Base-by-base conservation (phyloP, 306 rosid species). In the Sindora glabra region DNA sequence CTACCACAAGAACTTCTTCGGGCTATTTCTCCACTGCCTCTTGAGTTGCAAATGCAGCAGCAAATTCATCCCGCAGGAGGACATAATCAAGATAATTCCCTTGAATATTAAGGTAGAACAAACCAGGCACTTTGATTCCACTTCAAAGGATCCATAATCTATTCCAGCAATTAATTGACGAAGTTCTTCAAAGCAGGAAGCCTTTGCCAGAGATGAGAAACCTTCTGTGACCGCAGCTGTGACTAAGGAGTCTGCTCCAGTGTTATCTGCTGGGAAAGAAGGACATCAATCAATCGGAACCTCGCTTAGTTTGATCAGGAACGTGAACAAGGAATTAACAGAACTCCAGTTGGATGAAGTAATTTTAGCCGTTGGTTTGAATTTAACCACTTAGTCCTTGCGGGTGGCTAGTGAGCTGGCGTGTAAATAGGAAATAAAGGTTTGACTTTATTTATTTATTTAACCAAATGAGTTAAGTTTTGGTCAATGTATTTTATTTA, bases 1-100 rank as follows among this genome's bases (percentile, higher is more conserved):
- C 94, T 92, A 1, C 98, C 98, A 9, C 96, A 88, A 74, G 98
- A 92, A 74, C 96, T 92, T 72, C 88, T 92, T 51, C 82, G 69
- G 62, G 86, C 98, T 64, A 88, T 92, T 62, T 72, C 44, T 73
- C 98, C 98, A 32, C 96, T 95, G 11, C 89, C 96, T 16, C 92
- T 92, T 53, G 96, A 88, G 67, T 51, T 71, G 69, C 96, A 78
- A 54, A 67, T 49, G 64, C 94, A 70, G 75, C 91, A 81, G 86
- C 83, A 81, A 55, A 60, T 42, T 79, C 70, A 64, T 63, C 75
- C 90, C 27, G 53, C 74, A 6, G 95, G 84, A 50, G 83, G 79
- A 70, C 85, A 69, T 63, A 71, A 51, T 74, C 87, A 70, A 66
- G 94, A 85, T 8, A 86, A 73, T 68, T 70, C 86, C 69, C 61